Evolutionary conservation across 345 rosid species (phyloP).

Genomic region (Citrus inodora): DNA sequence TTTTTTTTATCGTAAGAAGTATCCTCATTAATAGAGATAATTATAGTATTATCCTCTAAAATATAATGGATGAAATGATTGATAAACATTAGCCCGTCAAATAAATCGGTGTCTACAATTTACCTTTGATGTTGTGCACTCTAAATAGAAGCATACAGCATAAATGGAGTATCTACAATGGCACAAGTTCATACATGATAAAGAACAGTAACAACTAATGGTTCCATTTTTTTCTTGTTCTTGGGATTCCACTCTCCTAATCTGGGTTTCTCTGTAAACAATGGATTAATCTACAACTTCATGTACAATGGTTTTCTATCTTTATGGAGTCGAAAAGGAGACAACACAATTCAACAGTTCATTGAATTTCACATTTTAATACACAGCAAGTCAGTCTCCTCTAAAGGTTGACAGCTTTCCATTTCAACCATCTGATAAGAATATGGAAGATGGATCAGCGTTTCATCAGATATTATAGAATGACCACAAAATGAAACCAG

Average conservation of each 20-base stretch:
- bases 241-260: background rate
- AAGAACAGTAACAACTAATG: background rate
- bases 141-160: background rate
- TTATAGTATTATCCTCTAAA: no score
- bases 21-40: no score
- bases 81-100: no score
- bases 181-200: background rate
- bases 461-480: background rate
- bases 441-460: slow-evolving; percentile 11
- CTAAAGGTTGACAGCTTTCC: slow-evolving; percentile 39
- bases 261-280: background rate
- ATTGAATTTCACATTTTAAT: slow-evolving; percentile 23
- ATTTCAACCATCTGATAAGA: slow-evolving; percentile 55
- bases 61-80: no score
- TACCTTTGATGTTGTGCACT: background rate
- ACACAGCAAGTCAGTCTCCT: slow-evolving; percentile 63
- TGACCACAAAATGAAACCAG: slow-evolving; percentile 4
- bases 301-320: background rate
- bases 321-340: background rate
- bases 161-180: background rate
- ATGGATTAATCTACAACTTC: slow-evolving; percentile 4
- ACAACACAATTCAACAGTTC: background rate
- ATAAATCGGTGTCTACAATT: no score
- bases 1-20: no score
- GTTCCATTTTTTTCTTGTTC: background rate